Evolutionary conservation across 768 basidiomycete genomes (phyloP), one percentile per base, ranked within the genome.

Genomic region (Plicaturopsis crispa): DNA sequence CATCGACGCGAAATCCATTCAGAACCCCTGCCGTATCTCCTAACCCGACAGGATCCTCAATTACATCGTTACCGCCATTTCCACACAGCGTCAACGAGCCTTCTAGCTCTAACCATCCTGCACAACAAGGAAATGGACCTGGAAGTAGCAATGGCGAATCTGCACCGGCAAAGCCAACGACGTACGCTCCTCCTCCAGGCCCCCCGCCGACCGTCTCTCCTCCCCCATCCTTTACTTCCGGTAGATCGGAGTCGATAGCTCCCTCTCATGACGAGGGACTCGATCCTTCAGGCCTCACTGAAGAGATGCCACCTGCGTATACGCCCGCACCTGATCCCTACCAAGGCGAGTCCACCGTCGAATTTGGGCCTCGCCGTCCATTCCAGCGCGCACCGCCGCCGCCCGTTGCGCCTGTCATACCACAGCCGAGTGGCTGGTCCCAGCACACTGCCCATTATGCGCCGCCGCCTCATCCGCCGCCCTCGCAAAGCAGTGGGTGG

Each of bases 221-320:
- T n/a, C n/a, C n/a, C n/a, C n/a, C n/a, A n/a, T n/a, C n/a, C n/a
- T n/a, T n/a, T n/a, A n/a, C n/a, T n/a, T n/a, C n/a, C n/a, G n/a
- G n/a, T n/a, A n/a, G n/a, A n/a, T n/a, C n/a, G n/a, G n/a, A n/a
- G n/a, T n/a, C n/a, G n/a, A n/a, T n/a, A n/a, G n/a, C n/a, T n/a
- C n/a, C n/a, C n/a, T n/a, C n/a, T n/a, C n/a, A n/a, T n/a, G n/a
- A n/a, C n/a, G n/a, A n/a, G n/a, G n/a, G n/a, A n/a, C n/a, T n/a
- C n/a, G n/a, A n/a, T n/a, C n/a, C n/a, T n/a, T n/a, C n/a, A 18
- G 45, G 48, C 10, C 44, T 69, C 19, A 53, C 60, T 2, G 79
- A 78, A n/a, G 77, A 79, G 14, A 59, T 65, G 8, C 84, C 84
- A 1, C 85, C 85, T 1, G 75, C 84, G 1, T 88, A 87, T 48